Conservation (phyloP, 257 asterid species). For the Solanum chaucha region DNA sequence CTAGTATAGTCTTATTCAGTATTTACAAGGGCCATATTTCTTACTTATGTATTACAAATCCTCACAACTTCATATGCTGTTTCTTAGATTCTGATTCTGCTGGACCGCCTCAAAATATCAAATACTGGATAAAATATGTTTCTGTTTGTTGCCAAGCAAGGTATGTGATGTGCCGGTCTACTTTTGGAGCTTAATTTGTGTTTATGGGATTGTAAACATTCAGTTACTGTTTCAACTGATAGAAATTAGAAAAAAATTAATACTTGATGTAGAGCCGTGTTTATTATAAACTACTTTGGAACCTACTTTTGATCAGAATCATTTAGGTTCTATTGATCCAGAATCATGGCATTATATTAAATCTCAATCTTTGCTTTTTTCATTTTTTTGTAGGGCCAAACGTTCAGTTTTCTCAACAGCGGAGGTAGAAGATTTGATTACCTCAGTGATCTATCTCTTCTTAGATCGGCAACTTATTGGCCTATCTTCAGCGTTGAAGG, state of each 20-base stretch:
- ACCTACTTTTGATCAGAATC: neutral
- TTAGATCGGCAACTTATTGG: slow-evolving; percentile 76
- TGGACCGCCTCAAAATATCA: slow-evolving; percentile 82
- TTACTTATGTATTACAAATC: neutral
- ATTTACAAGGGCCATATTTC: neutral
- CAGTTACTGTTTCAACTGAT: neutral
- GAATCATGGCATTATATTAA: neutral
- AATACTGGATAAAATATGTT: slow-evolving; percentile 52
- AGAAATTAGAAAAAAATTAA: neutral
- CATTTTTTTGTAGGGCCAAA: slow-evolving; percentile 25
- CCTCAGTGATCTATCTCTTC: slow-evolving; percentile 44
- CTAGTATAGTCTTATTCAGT: neutral
- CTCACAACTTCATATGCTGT: slow-evolving; percentile 1
- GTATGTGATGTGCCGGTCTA: slow-evolving; percentile 14
- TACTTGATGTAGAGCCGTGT: neutral
- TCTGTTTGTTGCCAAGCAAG: slow-evolving; percentile 53
- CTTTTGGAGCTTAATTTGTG: neutral
- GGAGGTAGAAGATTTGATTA: slow-evolving; percentile 71
- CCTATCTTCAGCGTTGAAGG: slow-evolving; percentile 40
- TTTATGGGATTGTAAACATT: neutral
- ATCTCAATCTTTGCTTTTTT: neutral
- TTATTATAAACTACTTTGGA: neutral
- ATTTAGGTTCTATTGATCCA: neutral
- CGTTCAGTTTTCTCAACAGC: slow-evolving; percentile 29
- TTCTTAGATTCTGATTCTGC: slow-evolving; percentile 36